Base-by-base conservation (phyloP, 2,329 filamentous ascomycete species). In the Fusarium proliferatum region DNA sequence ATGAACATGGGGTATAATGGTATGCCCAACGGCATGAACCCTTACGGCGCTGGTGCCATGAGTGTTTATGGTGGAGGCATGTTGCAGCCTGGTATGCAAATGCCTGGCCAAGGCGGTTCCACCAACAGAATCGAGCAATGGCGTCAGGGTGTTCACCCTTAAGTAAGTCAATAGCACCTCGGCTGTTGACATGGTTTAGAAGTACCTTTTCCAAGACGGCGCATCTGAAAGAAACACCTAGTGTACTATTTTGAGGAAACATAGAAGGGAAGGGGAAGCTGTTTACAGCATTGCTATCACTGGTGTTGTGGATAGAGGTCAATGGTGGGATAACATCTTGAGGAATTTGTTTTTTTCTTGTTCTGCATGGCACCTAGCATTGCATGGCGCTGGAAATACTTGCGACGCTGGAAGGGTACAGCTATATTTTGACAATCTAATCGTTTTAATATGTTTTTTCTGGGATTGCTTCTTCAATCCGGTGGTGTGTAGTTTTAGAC, bases 101-200 rank as follows among this genome's bases (percentile, higher is more conserved):
- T 80, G 78, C 76, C 75, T 11, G 67, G 76, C 17, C 76, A 74
- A n/a, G 77, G 64, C 12, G 78, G 67, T 30, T 77, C 80, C 6
- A 71, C 80, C 70, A 83, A 83, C 53, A 79, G 81, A 41, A 83
- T 85, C 11, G 83, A 86, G 67, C 80, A 82, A 61, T 86, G 84
- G 84, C 80, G 84, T 48, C 84, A 85, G 60, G 79, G 84, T 55
- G 81, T 86, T 23, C 78, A 78, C 63, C 82, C 80, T 21, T 83
- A 64, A 79, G 38, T n/a, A 43, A 33, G 23, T 16, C 21, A 33
- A 34, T 23, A n/a, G 21, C 16, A 8, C 36, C 28, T 30, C 9
- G 41, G 19, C 23, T 58, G 26, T 53, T 30, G 34, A 46, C 33
- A 36, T n/a, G 39, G 43, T n/a, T 12, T 53, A 13, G 41, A 63